Conservation (phyloP, 2,329 filamentous ascomycete species). For the Gnomoniopsis sp. region DNA sequence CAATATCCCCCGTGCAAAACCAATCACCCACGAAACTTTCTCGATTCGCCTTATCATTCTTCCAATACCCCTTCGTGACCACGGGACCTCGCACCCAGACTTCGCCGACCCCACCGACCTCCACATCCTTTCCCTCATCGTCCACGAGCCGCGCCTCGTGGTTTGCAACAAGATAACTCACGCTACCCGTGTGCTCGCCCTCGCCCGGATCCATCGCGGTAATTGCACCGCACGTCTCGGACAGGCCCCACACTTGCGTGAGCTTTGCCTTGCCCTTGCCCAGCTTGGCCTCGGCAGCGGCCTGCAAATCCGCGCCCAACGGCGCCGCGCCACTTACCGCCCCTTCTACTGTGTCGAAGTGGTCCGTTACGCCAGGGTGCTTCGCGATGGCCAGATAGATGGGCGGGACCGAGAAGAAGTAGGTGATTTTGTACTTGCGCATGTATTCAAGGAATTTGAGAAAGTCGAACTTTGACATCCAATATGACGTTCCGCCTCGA, state of each 20-base stretch:
- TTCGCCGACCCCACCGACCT: constrained; percentile 49
- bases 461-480: constrained; percentile 62
- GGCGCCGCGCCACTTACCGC: constrained; percentile 55
- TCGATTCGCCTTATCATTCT: constrained; percentile 62
- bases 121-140: constrained; percentile 36
- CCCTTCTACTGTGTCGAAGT: constrained; percentile 46
- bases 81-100: constrained; percentile 69
- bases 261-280: constrained; percentile 37
- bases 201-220: constrained; percentile 40
- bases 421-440: constrained; percentile 46
- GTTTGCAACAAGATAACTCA: constrained; percentile 39
- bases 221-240: constrained; percentile 49
- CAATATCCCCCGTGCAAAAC: constrained; percentile 79
- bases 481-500: constrained; percentile 49
- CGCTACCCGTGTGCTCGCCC: constrained; percentile 43
- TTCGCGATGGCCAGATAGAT: constrained; percentile 60
- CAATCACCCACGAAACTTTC: constrained; percentile 58
- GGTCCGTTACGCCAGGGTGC: constrained; percentile 49
- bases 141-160: constrained; percentile 33
- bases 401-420: constrained; percentile 58
- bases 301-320: constrained; percentile 51
- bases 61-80: constrained; percentile 68
- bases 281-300: constrained; percentile 46
- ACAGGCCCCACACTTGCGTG: constrained; percentile 55
- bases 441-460: constrained; percentile 50